Base-by-base conservation (phyloP, 2,329 filamentous ascomycete species). In the Drechslerella dactyloides region DNA sequence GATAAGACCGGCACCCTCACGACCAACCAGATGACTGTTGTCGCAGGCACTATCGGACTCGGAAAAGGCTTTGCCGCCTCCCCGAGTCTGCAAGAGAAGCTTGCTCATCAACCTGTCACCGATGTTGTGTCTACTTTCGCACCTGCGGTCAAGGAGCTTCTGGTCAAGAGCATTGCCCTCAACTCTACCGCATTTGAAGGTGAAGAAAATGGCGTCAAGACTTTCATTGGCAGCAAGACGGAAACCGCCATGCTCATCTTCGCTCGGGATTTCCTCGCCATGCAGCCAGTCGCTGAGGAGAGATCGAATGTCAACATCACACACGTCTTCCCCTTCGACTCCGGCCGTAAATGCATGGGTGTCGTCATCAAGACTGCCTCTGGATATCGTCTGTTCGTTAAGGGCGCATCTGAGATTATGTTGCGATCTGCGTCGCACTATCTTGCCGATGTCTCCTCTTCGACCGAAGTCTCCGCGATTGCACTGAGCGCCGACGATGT, bases 111-210 rank as follows among this genome's bases (percentile, higher is more conserved):
- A 24, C 46, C 75, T 30, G 74, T 76, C 59, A 10, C 63, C 17
- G 74, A 76, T 27, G 70, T 75, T 44, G 64, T 65, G 27, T 59
- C 74, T 21, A 69, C 53, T 7, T 61, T 79, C 24, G 76, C 76
- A 21, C 1, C 64, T 19, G 69, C 65, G 2, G 81, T 84, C 50
- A 84, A 83, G 77, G 82, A 85, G 1, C 75, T 88, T 33, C 79
- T 88, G 10, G 77, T 85, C 58, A 83, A 87, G 76, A 88, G 86
- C 1, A 86, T 87, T 74, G 81, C 84, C 13, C 80, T 87, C 73
- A 89, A 89, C 78, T 91, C 89, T 0, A 92, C 89, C 0, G 89
- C 89, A 0, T 91, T 91, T 70, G 89, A 91, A 78, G 88, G 88
- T 50, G 87, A 90, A 19, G 84, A 86, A n/a, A 85, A 90, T 35